Base-by-base conservation (phyloP, 768 basidiomycete species). In the Galerina sulciceps region DNA sequence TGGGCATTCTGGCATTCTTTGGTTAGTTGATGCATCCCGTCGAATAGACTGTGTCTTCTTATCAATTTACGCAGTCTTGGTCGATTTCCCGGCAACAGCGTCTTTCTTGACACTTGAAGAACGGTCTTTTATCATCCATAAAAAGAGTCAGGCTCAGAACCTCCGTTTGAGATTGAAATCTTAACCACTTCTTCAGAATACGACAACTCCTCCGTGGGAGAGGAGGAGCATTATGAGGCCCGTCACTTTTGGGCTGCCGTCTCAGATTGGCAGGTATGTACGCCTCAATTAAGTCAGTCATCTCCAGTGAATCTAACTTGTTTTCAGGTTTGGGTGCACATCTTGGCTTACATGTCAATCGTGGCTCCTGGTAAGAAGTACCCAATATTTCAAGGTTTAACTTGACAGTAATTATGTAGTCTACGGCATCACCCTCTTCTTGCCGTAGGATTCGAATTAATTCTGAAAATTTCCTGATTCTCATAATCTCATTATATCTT, bases 381-480 rank as follows among this genome's bases (percentile, higher is more conserved):
- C 1, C 10, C 38, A 37, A 42, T 15, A 15, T 20, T 6, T 6
- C 0, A 4, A 6, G 11, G 15, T 13, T n/a, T n/a, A 14, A 10
- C 8, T 14, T n/a, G 11, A 23, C 13, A 9, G 15, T 40, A 36
- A 10, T 2, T 0, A 15, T 22, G 23, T 40, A 0, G 88, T 88
- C 2, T 88, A 86, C 62, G 88, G 88, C 1, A 88, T 88, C 47
- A 87, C 88, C 0, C 73, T 89, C 23, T 90, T 90, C 76, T 72
- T 89, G 26, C 87, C 87, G 85, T 89, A 67, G 65, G 88, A 31
- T 79, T n/a, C 9, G 36, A 38, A n/a, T n/a, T n/a, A n/a, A n/a
- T n/a, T n/a, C n/a, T n/a, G n/a, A n/a, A n/a, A n/a, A 13, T 38
- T n/a, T 3, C 4, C 3, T 23, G 18, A 10, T 15, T 23, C 31